phyloP scores from a whole-genome alignment of 768 basidiomycete genomes.

The Leucocoprinus sp. region DNA sequence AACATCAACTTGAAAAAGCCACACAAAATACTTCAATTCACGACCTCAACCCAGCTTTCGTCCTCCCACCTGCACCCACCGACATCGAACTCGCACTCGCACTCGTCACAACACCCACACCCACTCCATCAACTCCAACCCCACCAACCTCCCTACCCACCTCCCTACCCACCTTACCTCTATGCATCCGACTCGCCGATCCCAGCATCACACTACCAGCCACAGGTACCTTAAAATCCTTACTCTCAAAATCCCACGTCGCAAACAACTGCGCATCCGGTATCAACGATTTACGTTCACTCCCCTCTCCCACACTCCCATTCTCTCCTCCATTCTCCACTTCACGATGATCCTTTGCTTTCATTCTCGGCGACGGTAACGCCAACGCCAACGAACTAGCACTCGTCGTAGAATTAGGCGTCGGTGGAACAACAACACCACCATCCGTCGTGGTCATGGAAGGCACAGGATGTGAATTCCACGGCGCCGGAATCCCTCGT shows the following conservation, averaged over 20 bases:
- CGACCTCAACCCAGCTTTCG: no score
- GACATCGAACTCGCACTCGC: no score
- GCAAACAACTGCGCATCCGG: constrained; percentile 47
- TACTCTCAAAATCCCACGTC: constrained; percentile 50
- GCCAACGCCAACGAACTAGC: no score
- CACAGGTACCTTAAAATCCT: constrained; percentile 37
- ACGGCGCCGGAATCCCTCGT: constrained; percentile 39
- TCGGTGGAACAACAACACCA: constrained; percentile 17
- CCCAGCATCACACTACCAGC: no score
- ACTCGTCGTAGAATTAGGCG: constrained; percentile 21
- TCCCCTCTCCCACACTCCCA: constrained; percentile 20
- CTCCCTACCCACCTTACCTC: no score
- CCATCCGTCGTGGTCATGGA: constrained; percentile 20
- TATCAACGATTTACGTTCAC: constrained; percentile 28
- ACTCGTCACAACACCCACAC: no score
- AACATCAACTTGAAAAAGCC: no score
- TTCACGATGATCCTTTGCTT: neutral
- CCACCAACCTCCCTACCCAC: no score
- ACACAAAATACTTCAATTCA: no score
- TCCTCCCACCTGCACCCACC: no score
- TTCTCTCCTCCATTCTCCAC: constrained; percentile 10
- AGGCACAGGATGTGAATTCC: constrained; percentile 37
- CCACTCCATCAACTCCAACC: no score
- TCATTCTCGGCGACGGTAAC: constrained; percentile 22
- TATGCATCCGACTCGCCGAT: no score